Percentiles rank a stretch among this genome's conserved stretches.
These are phyloP conservation scores for Colletotrichum chrysophilum DNA, from an alignment of 2,329 filamentous ascomycete genomes.

Conservation along the genomic window DNA sequence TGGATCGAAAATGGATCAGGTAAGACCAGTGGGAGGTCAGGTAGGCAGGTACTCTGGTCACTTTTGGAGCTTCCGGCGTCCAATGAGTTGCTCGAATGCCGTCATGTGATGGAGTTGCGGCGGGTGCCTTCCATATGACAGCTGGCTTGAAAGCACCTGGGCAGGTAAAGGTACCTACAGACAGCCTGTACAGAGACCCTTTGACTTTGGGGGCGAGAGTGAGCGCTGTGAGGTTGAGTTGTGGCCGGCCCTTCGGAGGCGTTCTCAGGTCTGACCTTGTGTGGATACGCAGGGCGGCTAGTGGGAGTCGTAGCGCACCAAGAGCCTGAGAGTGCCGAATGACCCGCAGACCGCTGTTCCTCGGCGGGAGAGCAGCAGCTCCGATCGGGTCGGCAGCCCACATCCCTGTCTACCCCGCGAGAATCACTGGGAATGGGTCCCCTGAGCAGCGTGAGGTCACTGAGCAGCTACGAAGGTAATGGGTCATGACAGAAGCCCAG, in stretches of 20 bases:
- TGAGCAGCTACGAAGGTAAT: neutral
- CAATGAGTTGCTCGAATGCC: constrained; percentile 4
- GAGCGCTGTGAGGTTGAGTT: neutral
- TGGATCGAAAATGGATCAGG: neutral
- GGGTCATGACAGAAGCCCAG: neutral
- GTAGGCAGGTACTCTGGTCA: neutral
- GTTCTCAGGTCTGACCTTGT: neutral
- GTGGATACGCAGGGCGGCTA: neutral
- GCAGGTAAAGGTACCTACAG: neutral
- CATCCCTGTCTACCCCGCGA: constrained; percentile 16
- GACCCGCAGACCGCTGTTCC: constrained; percentile 13
- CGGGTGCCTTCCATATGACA: neutral
- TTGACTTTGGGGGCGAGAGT: neutral
- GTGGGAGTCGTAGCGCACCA: neutral
- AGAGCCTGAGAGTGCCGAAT: constrained; percentile 3
- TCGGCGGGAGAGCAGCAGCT: neutral
- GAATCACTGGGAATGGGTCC: neutral
- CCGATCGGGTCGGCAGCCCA: neutral
- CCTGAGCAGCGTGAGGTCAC: constrained; percentile 10
- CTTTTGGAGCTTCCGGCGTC: constrained; percentile 1
- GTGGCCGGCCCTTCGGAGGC: neutral
- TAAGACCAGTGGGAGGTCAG: neutral
- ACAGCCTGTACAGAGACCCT: neutral
- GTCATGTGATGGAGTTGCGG: constrained; percentile 15
- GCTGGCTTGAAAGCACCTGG: neutral